Evolutionary conservation across 2,329 filamentous ascomycete species (phyloP).

Genomic region (Chaetomium sp.): DNA sequence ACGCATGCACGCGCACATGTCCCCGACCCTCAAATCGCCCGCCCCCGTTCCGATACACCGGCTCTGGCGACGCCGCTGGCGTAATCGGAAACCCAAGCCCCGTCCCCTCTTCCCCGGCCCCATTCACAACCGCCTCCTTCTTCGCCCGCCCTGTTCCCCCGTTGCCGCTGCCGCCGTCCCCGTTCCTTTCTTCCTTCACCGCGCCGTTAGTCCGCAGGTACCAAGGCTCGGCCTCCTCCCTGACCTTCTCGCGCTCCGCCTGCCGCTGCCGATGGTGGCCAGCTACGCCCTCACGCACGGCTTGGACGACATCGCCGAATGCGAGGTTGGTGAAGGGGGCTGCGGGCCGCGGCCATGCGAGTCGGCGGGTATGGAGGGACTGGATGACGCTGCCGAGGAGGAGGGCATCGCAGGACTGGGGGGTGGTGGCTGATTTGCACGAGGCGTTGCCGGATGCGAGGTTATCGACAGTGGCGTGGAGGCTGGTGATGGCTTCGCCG

Average conservation of each 20-base stretch:
- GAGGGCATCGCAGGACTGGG: conserved; percentile 22
- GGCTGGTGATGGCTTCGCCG: conserved; percentile 16
- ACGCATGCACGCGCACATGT: conserved; percentile 11
- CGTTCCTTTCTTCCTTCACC: neutral
- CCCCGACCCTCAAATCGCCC: conserved; percentile 3
- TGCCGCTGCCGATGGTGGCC: neutral
- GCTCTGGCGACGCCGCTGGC: conserved; percentile 23
- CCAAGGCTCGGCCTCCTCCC: neutral
- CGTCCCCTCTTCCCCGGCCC: neutral
- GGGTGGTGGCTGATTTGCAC: conserved; percentile 16
- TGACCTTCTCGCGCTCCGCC: neutral
- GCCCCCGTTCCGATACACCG: neutral
- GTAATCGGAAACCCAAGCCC: conserved; percentile 7
- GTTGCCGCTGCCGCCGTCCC: neutral
- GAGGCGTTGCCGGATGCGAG: conserved; percentile 13
- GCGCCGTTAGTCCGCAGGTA: neutral
- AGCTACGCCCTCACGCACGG: conserved; percentile 7
- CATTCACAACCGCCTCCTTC: neutral
- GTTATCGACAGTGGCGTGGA: conserved; percentile 23
- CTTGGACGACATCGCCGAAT: conserved; percentile 22
- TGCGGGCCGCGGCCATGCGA: conserved; percentile 25
- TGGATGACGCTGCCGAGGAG: conserved; percentile 27
- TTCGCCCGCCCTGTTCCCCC: neutral
- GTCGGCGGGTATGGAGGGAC: conserved; percentile 23
- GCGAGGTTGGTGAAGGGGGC: conserved; percentile 24